These are phyloP conservation scores for Dioscorea cayenensis DNA, from an alignment of 116 monocot genomes.

Conservation along the genomic window DNA sequence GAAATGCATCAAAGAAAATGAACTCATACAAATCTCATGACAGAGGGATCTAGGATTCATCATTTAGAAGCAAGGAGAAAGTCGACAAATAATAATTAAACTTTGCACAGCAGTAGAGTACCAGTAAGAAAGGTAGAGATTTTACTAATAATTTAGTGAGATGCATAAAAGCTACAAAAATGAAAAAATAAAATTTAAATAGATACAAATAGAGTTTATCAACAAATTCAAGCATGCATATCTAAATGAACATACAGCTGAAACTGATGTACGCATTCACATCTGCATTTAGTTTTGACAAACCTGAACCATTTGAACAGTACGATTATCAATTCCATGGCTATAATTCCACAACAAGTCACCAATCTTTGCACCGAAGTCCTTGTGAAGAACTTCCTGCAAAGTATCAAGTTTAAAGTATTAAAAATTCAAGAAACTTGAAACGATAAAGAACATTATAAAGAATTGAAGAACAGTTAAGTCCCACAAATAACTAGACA, in stretches of 20 bases:
- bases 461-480: neutral
- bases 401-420: neutral
- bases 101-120: neutral
- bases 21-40: too few relatives aligned
- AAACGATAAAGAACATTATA: neutral
- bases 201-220: too few relatives aligned
- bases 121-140: neutral
- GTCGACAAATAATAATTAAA: neutral
- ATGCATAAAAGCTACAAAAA: too few relatives aligned
- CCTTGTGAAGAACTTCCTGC: slow-evolving; percentile 70
- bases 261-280: neutral
- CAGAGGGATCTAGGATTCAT: neutral
- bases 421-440: neutral
- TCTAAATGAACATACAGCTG: neutral
- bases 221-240: neutral
- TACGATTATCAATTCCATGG: slow-evolving; percentile 76
- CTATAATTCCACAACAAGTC: slow-evolving; percentile 93
- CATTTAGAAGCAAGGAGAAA: neutral
- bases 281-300: neutral
- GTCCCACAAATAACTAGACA: too few relatives aligned
- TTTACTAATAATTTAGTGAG: too few relatives aligned
- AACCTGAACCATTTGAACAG: slow-evolving; percentile 70
- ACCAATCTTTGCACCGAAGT: slow-evolving; percentile 76
- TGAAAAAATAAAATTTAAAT: too few relatives aligned
- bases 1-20: too few relatives aligned